Conservation (phyloP, 176 grass and related monocot species). For the Lolium perenne region DNA sequence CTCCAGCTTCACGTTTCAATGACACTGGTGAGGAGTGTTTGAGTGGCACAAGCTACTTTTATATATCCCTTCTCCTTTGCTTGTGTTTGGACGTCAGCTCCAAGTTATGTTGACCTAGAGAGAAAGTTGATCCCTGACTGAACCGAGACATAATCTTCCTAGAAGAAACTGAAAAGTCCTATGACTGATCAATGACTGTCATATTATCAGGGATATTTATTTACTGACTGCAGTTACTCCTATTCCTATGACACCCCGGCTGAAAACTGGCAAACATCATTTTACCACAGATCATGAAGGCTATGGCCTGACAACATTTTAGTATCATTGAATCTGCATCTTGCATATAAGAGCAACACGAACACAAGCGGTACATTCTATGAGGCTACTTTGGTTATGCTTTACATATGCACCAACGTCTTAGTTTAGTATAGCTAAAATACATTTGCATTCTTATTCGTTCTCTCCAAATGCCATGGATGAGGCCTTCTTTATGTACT, state of each 20-base stretch:
- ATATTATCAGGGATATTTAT: neutral
- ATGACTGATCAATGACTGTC: neutral
- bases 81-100: conserved; percentile 39
- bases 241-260: neutral
- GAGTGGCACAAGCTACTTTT: conserved; percentile 9
- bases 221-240: neutral
- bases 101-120: conserved; percentile 14
- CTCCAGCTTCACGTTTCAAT: too few relatives aligned
- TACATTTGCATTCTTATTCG: neutral
- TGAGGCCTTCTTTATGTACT: neutral
- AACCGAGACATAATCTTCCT: conserved; percentile 54
- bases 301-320: neutral
- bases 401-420: neutral
- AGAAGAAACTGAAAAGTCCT: conserved; percentile 40
- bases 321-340: neutral
- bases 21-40: too few relatives aligned
- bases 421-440: neutral
- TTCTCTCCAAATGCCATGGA: neutral
- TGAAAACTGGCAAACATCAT: neutral
- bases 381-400: neutral
- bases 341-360: neutral
- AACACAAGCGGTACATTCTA: neutral
- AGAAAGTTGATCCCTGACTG: conserved; percentile 45
- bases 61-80: conserved; percentile 34
- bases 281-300: neutral